Percentiles rank a stretch among this genome's conserved stretches.
Conservation (phyloP, 768 basidiomycete genomes). For the Podaxis mareebaensis region DNA sequence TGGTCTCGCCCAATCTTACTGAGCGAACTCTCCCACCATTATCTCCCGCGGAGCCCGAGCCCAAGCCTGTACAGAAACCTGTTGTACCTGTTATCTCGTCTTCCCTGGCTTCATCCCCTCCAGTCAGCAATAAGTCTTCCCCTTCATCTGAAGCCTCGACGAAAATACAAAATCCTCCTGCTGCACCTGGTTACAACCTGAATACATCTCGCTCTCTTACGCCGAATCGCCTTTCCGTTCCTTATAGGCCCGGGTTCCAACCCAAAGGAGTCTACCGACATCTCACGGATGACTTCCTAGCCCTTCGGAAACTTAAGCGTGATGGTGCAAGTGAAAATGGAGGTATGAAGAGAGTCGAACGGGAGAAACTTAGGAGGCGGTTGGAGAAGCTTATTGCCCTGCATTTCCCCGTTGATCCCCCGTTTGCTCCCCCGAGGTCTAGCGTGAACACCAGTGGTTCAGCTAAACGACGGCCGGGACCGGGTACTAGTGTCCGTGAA, state of each 20-base stretch:
- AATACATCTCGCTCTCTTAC: conserved; percentile 12
- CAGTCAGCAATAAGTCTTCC: background rate
- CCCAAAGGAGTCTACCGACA: conserved; percentile 81
- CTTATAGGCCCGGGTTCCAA: conserved; percentile 92
- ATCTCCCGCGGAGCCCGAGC: background rate
- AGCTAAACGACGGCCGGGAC: conserved; percentile 19
- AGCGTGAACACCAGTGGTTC: conserved; percentile 4
- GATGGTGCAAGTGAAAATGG: conserved; percentile 36
- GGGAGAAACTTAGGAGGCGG: conserved; percentile 80
- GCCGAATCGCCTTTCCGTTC: conserved; percentile 39
- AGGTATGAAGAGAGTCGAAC: conserved; percentile 64
- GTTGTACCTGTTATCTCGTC: background rate
- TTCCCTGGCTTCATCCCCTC: background rate
- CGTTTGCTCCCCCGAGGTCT: conserved; percentile 13
- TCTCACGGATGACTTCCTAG: conserved; percentile 81
- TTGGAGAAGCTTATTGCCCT: conserved; percentile 84
- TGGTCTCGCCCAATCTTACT: conserved; percentile 6
- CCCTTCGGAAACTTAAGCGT: conserved; percentile 38
- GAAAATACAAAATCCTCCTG: background rate
- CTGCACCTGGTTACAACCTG: background rate
- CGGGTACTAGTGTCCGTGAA: conserved; percentile 19
- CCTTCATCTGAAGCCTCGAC: background rate
- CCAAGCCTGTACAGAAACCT: background rate
- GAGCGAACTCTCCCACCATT: conserved; percentile 14
- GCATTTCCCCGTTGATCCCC: conserved; percentile 52